These are phyloP conservation scores for Aspergillus chevalieri DNA, from an alignment of 2,329 filamentous ascomycete genomes.

Conservation along the genomic window DNA sequence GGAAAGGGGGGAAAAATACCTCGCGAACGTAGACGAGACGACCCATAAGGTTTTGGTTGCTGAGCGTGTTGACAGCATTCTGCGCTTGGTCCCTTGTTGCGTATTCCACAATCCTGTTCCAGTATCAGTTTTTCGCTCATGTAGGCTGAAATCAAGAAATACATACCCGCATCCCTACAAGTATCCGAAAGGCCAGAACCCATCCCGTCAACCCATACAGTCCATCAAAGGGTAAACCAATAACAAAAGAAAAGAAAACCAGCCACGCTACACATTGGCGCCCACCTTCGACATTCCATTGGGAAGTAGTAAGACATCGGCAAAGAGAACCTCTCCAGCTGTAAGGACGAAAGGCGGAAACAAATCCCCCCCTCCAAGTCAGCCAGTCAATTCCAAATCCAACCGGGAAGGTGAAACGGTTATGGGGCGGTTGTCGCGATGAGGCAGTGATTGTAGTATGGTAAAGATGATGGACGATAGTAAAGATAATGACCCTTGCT, in stretches of 20 bases:
- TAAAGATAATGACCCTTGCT: constrained; percentile 33
- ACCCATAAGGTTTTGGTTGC: constrained; percentile 98
- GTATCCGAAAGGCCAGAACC: constrained; percentile 75
- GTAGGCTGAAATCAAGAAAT: constrained; percentile 1
- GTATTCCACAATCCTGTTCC: constrained; percentile 97
- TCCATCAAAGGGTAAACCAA: constrained; percentile 61
- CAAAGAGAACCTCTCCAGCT: constrained; percentile 99
- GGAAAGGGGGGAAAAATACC: constrained; percentile 45
- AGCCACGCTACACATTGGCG: constrained; percentile 84
- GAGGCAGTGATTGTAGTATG: constrained; percentile 6
- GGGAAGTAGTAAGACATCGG: constrained; percentile 97
- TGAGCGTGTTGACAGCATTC: constrained; percentile 91
- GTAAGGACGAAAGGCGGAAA: constrained; percentile 23
- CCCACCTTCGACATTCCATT: constrained; percentile 99
- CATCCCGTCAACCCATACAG: constrained; percentile 97
- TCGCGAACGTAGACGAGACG: constrained; percentile 97
- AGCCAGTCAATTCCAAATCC: constrained; percentile 17
- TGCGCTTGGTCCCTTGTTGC: constrained; percentile 98
- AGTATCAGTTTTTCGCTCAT: constrained; percentile 3
- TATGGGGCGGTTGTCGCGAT: background rate
- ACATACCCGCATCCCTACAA: constrained; percentile 99
- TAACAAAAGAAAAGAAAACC: constrained; percentile 65
- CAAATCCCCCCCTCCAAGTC: constrained; percentile 19
- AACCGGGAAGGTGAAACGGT: background rate
- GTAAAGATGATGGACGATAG: background rate